Conservation (phyloP, 805 yeast species). For the Myxozyma neotropica region DNA sequence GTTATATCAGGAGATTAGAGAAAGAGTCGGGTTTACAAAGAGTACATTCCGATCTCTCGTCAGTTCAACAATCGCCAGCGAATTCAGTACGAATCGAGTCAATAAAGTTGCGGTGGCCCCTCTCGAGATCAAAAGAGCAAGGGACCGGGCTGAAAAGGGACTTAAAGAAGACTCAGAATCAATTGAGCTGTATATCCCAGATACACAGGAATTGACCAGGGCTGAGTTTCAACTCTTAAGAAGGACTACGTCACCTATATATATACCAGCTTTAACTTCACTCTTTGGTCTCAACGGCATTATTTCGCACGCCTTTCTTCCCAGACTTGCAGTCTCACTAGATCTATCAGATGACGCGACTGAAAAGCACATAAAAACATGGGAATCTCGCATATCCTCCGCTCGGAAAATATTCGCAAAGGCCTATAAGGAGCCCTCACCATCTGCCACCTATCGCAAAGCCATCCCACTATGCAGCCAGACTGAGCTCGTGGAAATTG, state of each 20-base stretch:
- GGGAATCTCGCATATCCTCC: conserved; percentile 7
- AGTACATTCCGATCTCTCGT: conserved; percentile 1
- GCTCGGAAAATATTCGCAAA: not conserved
- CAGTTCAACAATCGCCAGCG: conserved; percentile 12
- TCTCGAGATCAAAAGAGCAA: not conserved
- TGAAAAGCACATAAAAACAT: not conserved
- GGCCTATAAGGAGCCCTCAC: not conserved
- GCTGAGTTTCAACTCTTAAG: conserved; percentile 54
- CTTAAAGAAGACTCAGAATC: not conserved
- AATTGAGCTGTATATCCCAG: conserved; percentile 41
- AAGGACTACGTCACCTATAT: conserved; percentile 48
- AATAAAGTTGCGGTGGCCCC: not conserved
- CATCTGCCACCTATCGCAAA: not conserved
- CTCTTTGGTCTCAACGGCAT: conserved; percentile 3
- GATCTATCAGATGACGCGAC: not conserved
- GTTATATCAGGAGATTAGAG: not conserved
- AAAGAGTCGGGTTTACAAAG: not conserved
- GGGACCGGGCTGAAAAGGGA: not conserved
- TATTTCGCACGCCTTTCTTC: conserved; percentile 2
- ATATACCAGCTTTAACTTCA: not conserved
- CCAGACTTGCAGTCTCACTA: conserved; percentile 11
- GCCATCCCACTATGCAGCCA: conserved; percentile 6
- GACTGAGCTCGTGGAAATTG: conserved; percentile 27
- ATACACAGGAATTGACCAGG: conserved; percentile 45
- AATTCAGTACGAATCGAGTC: not conserved